Conservation (phyloP, 208 protist species). For the Trypanosoma avium region DNA sequence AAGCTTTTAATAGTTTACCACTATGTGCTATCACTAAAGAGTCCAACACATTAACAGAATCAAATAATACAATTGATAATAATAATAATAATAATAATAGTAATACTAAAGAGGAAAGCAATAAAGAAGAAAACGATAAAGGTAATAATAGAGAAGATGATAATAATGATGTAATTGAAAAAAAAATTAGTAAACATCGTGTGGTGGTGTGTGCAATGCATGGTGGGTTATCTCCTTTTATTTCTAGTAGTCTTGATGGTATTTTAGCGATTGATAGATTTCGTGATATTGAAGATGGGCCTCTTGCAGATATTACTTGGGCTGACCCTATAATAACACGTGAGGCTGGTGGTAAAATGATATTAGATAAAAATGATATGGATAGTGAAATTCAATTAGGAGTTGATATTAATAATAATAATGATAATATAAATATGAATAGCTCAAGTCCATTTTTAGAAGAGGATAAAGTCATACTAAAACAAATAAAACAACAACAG, state of each 20-base stretch:
- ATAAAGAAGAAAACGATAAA: not conserved
- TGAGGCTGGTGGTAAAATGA: not conserved
- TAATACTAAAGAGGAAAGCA: not conserved
- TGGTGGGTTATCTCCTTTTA: conserved; percentile 96
- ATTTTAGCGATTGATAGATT: conserved; percentile 95
- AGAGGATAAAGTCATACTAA: too few relatives aligned
- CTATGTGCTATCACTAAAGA: too few relatives aligned
- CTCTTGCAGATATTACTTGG: conserved; percentile 99
- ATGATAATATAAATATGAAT: too few relatives aligned
- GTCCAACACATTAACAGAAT: too few relatives aligned
- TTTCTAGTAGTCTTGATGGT: conserved; percentile 95
- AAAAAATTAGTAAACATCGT: not conserved
- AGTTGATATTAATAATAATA: not conserved
- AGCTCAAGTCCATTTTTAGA: too few relatives aligned
- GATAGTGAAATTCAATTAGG: not conserved
- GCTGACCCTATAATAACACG: conserved; percentile 92
- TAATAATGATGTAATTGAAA: not conserved
- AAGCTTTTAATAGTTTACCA: conserved; percentile 62
- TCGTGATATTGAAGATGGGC: conserved; percentile 91
- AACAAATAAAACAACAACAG: too few relatives aligned
- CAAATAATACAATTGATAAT: too few relatives aligned
- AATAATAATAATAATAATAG: not conserved
- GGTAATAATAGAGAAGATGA: not conserved
- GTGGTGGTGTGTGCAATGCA: conserved; percentile 97
- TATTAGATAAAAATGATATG: too few relatives aligned